Conservation (phyloP, 805 yeast genomes). For the Lipomyces oligophaga region DNA sequence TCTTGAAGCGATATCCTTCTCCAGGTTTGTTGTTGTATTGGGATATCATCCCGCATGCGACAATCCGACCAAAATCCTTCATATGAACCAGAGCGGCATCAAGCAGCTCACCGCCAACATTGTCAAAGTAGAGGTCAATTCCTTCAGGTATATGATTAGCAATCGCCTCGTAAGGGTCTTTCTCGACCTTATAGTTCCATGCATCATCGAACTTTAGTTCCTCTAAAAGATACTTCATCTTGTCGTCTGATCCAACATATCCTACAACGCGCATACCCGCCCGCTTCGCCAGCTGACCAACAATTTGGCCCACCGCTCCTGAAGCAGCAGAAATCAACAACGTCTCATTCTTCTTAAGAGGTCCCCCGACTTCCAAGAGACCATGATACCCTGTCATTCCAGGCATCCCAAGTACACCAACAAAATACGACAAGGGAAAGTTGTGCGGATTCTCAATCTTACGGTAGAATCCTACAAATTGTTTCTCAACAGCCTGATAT, state of each 20-base stretch:
- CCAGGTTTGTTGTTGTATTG: constrained; percentile 49
- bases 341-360: constrained; percentile 43
- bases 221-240: constrained; percentile 51
- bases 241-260: constrained; percentile 57
- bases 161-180: constrained; percentile 39
- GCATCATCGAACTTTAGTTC: constrained; percentile 52
- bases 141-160: constrained; percentile 45
- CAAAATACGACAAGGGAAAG: constrained; percentile 38
- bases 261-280: constrained; percentile 57
- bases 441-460: constrained; percentile 11
- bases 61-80: constrained; percentile 40
- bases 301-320: constrained; percentile 68
- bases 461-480: constrained; percentile 7
- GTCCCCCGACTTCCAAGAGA: constrained; percentile 48
- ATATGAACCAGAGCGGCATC: constrained; percentile 43
- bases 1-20: constrained; percentile 37
- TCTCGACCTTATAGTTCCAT: constrained; percentile 50
- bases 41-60: constrained; percentile 64
- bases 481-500: constrained; percentile 5
- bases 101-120: constrained; percentile 60
- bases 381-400: constrained; percentile 61
- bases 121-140: constrained; percentile 55
- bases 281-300: constrained; percentile 54
- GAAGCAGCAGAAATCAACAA: constrained; percentile 62
- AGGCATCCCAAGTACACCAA: constrained; percentile 54